Evolutionary conservation across 1,139 yeast genomes (phyloP), one percentile per base, ranked within the genome.

Genomic region (Torulaspora globosa): DNA sequence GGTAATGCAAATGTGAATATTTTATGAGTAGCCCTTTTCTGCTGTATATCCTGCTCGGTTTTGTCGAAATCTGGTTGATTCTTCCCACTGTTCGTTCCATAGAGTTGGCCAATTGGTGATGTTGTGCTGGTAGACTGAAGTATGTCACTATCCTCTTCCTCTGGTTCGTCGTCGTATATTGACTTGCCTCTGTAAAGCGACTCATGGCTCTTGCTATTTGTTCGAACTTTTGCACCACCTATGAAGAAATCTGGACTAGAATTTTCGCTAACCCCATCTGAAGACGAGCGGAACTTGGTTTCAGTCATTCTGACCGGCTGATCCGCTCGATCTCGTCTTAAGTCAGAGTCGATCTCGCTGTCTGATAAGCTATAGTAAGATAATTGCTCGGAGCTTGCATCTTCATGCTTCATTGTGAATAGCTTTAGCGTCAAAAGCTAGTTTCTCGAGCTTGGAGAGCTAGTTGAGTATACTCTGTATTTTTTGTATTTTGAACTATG

Each of bases 1-100:
- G 78, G 78, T 34, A 73, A 56, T 6, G 71, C 62, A 48, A 73
- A 72, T 2, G 75, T 61, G 49, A 74, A 73, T 8, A 71, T 65
- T 51, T 70, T 71, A 41, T 68, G 70, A 23, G 56, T 52, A 3
- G 41, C 32, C 28, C 34, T 23, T 10, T 41, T 23, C 38, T 44
- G 30, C 11, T 30, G 14, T 16, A 3, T 24, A 10, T 11, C 16
- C 11, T 16, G 10, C 11, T 36, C 18, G 18, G 29, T 2, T 21
- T 23, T 7, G 27, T 34, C 23, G 5, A 5, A 7, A 14, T 18
- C 7, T 23, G 18, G 5, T 7, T 23, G 30, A 6, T 14, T 6
- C 6, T 3, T 21, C 23, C 8, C 23, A 19, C 21, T 19, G 21
- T 19, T n/a, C n/a, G n/a, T n/a, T n/a, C n/a, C 21, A 21, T 21